Conservation (phyloP, 768 basidiomycete species). For the Leccinum fibrillosum region DNA sequence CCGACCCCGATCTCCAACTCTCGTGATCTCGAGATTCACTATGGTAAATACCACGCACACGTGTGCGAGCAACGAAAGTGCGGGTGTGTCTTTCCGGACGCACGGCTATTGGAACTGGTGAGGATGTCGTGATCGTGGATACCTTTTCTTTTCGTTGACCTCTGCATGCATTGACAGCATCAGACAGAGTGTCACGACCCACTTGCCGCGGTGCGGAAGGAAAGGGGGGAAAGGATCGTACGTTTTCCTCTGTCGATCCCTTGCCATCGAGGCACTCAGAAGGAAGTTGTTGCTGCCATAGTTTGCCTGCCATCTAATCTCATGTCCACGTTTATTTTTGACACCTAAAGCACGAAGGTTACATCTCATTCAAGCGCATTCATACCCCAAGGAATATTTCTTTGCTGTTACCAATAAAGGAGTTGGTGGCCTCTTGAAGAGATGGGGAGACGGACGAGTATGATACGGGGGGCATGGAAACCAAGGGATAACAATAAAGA, state of each 20-base stretch:
- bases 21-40: slow-evolving; percentile 77
- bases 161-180: slow-evolving; percentile 43
- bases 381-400: slow-evolving; percentile 86
- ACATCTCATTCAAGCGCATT: slow-evolving; percentile 80
- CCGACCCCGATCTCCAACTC: slow-evolving; percentile 64
- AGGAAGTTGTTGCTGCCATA: slow-evolving; percentile 18
- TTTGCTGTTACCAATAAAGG: slow-evolving; percentile 92
- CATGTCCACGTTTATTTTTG: slow-evolving; percentile 57
- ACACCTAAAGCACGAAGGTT: slow-evolving; percentile 75
- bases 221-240: slow-evolving; percentile 85
- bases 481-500: slow-evolving; percentile 32
- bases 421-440: slow-evolving; percentile 71
- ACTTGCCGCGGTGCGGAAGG: slow-evolving; percentile 68
- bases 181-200: slow-evolving; percentile 89
- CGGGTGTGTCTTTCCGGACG: slow-evolving; percentile 83
- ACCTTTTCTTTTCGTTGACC: background rate
- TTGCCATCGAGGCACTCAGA: slow-evolving; percentile 1
- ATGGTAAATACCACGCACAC: slow-evolving; percentile 80
- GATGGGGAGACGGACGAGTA: slow-evolving; percentile 81
- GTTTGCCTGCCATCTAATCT: slow-evolving; percentile 78
- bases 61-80: slow-evolving; percentile 72
- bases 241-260: slow-evolving; percentile 16
- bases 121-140: slow-evolving; percentile 28
- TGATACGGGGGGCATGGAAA: slow-evolving; percentile 75
- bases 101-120: slow-evolving; percentile 73